phyloP scores from a whole-genome alignment of 495 filamentous ascomycete species.

The Annulohypoxylon bovei region DNA sequence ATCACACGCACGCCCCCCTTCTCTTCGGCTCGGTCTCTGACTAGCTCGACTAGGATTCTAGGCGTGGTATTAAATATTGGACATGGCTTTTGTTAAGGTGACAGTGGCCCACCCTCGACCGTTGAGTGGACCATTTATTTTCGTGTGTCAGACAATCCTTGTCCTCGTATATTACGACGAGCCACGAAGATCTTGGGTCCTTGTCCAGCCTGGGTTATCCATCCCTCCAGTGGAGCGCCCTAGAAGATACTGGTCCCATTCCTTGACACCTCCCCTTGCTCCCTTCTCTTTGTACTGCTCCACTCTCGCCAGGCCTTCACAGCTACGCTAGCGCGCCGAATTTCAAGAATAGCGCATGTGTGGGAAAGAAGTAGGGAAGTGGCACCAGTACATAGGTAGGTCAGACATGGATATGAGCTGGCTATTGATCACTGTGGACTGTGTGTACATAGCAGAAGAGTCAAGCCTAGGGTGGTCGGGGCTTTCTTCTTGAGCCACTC shows the following conservation, averaged over 20 bases:
- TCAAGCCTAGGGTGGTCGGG: slow-evolving; percentile 38
- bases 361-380: slow-evolving; percentile 31
- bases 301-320: slow-evolving; percentile 45
- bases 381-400: slow-evolving; percentile 44
- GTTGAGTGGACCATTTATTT: slow-evolving; percentile 51
- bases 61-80: slow-evolving; percentile 49
- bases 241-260: slow-evolving; percentile 47
- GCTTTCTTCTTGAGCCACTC: slow-evolving; percentile 44
- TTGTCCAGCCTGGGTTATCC: slow-evolving; percentile 42
- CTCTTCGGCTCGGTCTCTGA: slow-evolving; percentile 36
- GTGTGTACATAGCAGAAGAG: slow-evolving; percentile 27
- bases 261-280: slow-evolving; percentile 43
- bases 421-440: slow-evolving; percentile 44
- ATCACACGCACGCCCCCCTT: slow-evolving; percentile 46
- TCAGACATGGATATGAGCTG: slow-evolving; percentile 48
- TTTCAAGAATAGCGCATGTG: slow-evolving; percentile 49
- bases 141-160: slow-evolving; percentile 53
- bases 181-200: slow-evolving; percentile 47
- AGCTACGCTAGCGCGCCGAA: slow-evolving; percentile 47
- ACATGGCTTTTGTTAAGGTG: slow-evolving; percentile 46
- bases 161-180: slow-evolving; percentile 50
- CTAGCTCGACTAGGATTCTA: slow-evolving; percentile 32
- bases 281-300: slow-evolving; percentile 28
- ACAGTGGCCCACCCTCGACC: slow-evolving; percentile 42
- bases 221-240: slow-evolving; percentile 45